phyloP scores from a whole-genome alignment of 306 rosid species.

The Rubus idaeus region DNA sequence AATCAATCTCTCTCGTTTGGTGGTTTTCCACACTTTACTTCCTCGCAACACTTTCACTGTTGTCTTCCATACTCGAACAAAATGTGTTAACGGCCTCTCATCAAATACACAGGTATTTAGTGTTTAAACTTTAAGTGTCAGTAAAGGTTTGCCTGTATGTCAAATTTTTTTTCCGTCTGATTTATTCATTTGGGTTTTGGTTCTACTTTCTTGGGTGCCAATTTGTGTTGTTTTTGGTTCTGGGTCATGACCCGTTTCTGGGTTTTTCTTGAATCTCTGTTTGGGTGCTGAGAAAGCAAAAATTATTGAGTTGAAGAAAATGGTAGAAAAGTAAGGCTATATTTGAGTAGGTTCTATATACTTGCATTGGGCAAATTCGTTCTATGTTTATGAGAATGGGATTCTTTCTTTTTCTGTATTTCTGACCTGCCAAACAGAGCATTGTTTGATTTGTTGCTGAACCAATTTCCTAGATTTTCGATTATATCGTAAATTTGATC shows the following conservation, averaged over 20 bases:
- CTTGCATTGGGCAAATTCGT: conserved; percentile 4
- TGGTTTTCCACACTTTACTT: conserved; percentile 2
- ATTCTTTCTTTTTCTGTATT: conserved; percentile 5
- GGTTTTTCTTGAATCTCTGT: conserved; percentile 22
- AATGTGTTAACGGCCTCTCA: conserved; percentile 31
- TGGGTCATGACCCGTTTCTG: conserved; percentile 20
- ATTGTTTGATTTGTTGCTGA: background rate
- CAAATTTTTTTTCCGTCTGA: conserved; percentile 9
- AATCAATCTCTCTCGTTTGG: conserved; percentile 15
- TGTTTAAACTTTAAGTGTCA: conserved; percentile 16
- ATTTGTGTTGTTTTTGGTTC: conserved; percentile 22
- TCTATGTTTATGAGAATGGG: background rate
- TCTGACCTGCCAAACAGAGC: conserved; percentile 19
- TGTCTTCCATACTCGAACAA: conserved; percentile 11
- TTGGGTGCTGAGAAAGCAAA: conserved; percentile 31
- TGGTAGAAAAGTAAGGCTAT: conserved; percentile 24
- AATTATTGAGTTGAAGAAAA: conserved; percentile 14
- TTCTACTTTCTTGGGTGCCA: conserved; percentile 17
- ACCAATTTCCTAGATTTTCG: conserved; percentile 2
- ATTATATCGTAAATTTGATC: background rate
- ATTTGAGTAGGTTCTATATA: conserved; percentile 17
- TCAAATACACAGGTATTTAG: conserved; percentile 30
- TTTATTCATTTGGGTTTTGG: conserved; percentile 25
- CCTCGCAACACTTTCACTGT: conserved; percentile 20
- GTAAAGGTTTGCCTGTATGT: background rate